A percentile compares a stretch with the other conserved stretches of the same genome.
phyloP scores from a whole-genome alignment of 805 yeast genomes.

The Yamadazyma akitaensis region DNA sequence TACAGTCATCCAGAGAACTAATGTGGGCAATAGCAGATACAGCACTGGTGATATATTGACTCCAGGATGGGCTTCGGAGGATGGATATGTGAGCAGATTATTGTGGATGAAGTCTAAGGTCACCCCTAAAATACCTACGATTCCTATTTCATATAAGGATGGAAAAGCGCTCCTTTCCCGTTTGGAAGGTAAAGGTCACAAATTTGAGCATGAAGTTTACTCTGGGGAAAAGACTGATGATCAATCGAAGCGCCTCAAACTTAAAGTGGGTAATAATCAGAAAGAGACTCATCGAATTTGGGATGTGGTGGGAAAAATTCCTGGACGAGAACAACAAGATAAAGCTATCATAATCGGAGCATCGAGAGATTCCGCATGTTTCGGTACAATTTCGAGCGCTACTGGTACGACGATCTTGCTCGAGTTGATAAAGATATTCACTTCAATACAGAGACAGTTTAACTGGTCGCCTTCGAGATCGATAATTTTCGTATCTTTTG shows the following conservation, averaged over 20 bases:
- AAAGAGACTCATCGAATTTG: conserved; percentile 63
- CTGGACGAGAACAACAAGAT: conserved; percentile 76
- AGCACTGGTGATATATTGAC: conserved; percentile 77
- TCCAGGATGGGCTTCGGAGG: conserved; percentile 67
- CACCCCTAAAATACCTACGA: conserved; percentile 69
- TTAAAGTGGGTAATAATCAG: conserved; percentile 36
- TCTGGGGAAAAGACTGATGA: conserved; percentile 24
- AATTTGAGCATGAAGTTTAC: conserved; percentile 25
- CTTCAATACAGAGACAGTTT: conserved; percentile 56
- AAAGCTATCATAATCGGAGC: conserved; percentile 79
- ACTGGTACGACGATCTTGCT: conserved; percentile 73
- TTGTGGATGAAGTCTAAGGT: conserved; percentile 46
- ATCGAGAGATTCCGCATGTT: conserved; percentile 70
- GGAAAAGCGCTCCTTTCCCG: conserved; percentile 38
- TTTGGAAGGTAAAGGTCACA: conserved; percentile 30
- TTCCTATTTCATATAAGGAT: conserved; percentile 76
- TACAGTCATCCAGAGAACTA: conserved; percentile 49
- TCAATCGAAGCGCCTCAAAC: conserved; percentile 17
- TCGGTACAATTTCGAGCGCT: conserved; percentile 69
- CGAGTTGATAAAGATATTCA: conserved; percentile 67
- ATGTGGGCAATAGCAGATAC: conserved; percentile 56
- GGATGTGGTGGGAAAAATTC: conserved; percentile 75
- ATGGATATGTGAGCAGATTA: conserved; percentile 35
- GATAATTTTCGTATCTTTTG: conserved; percentile 79
- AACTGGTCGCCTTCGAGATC: conserved; percentile 85